Base-by-base conservation (phyloP, 192 early-diverging fungal genomes). In the Kappamyces sp. region DNA sequence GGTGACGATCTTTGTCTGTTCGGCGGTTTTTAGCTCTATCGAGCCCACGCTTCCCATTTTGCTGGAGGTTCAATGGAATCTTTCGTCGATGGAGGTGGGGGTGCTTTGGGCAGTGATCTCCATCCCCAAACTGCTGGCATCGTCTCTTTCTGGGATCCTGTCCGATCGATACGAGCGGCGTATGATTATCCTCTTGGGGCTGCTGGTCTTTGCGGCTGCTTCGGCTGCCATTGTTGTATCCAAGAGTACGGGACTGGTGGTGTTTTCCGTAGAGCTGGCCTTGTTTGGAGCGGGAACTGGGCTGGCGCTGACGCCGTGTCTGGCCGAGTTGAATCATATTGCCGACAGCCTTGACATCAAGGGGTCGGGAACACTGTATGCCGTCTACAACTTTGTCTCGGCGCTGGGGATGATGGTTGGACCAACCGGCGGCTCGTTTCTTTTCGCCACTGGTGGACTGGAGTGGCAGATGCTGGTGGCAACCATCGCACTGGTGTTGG, bases 101-200 rank as follows among this genome's bases (percentile, higher is more conserved):
- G 47, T 86, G 6, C 69, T 91, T 15, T 86, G 86, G 60, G 72
- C 82, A 1, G 73, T 85, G 1, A 73, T 89, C 45, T 80, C 88
- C 3, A 65, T 88, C 22, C 88, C 88, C 15, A 84, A 81, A 39
- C 72, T 80, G 35, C 59, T 87, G 34, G 65, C 75, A 2, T 68
- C 62, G 2, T 83, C 85, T 3, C 14, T 74, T 0, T 73, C 82
- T 11, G 88, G 88, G 6, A 73, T 68, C 42, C 37, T 75, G 9
- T 68, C 75, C 4, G 80, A 78, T 57, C 53, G 62, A 1, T 62
- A 70, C 14, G 79, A 77, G 2, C 70, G 76, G 22, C 70, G 78
- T 43, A 55, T 55, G 12, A 62, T 82, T 4, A 67, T 63, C 1
- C 65, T 71, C 8, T 37, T 66, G 1, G 81, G 84, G 5, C 66